Evolutionary conservation across 176 grass and related monocot species (phyloP).

Genomic region (Thinopyrum elongatum): DNA sequence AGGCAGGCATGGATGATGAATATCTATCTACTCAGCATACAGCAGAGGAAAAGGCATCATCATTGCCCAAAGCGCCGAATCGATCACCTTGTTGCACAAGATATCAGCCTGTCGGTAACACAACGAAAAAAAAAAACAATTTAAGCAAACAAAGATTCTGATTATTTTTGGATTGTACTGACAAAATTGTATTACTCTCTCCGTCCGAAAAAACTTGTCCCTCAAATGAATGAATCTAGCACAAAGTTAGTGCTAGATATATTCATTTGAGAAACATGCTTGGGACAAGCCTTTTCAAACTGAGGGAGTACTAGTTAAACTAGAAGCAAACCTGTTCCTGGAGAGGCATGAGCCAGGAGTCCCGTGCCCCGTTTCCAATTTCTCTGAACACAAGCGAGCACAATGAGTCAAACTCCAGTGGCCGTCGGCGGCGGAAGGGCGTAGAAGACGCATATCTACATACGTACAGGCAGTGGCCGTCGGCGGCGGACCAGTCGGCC

Average conservation of each 20-base stretch:
- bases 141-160: not conserved
- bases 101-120: slow-evolving; percentile 61
- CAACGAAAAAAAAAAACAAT: slow-evolving; percentile 2
- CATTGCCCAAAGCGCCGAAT: not conserved
- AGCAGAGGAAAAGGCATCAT: not conserved
- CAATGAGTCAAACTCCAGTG: not conserved
- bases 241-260: too few relatives aligned
- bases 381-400: slow-evolving; percentile 45
- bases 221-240: too few relatives aligned
- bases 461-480: slow-evolving; percentile 55
- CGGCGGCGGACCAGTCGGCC: slow-evolving; percentile 62
- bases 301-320: too few relatives aligned
- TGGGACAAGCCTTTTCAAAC: too few relatives aligned
- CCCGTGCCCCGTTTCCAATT: slow-evolving; percentile 66
- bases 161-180: not conserved
- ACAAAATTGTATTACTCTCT: too few relatives aligned
- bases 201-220: too few relatives aligned
- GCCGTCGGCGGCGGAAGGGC: too few relatives aligned
- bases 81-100: slow-evolving; percentile 69
- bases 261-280: too few relatives aligned
- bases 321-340: slow-evolving; percentile 55
- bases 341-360: slow-evolving; percentile 92
- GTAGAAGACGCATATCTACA: too few relatives aligned
- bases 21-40: not conserved
- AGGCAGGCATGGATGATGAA: not conserved